Conservation (phyloP, 2,329 filamentous ascomycete genomes). For the Tolypocladium ovalisporum region DNA sequence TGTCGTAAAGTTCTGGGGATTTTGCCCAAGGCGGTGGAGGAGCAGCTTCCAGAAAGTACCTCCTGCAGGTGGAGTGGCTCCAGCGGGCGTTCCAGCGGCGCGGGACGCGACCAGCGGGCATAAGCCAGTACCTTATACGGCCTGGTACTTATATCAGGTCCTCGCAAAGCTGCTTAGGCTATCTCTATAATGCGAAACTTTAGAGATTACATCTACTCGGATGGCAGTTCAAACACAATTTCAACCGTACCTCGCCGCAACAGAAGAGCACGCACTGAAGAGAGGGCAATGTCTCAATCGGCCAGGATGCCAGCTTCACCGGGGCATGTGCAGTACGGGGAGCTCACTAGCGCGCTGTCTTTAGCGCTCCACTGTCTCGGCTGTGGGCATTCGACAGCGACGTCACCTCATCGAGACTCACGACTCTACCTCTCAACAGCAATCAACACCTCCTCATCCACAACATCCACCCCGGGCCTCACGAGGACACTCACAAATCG, state of each 20-base stretch:
- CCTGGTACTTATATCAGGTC: too few species aligned
- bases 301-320: too few species aligned
- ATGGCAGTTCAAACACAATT: too few species aligned
- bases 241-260: too few species aligned
- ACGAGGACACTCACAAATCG: too few species aligned
- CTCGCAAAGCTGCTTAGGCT: too few species aligned
- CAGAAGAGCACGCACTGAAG: neutral
- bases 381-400: neutral
- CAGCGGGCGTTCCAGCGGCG: neutral
- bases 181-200: too few species aligned
- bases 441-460: neutral
- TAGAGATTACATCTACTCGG: too few species aligned
- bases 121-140: too few species aligned
- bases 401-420: neutral
- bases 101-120: neutral
- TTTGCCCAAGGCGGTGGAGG: slow-evolving; percentile 7
- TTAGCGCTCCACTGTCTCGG: neutral
- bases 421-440: neutral
- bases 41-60: too few species aligned
- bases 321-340: neutral
- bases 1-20: neutral
- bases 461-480: neutral
- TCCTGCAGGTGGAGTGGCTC: neutral
- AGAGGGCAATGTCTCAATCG: neutral
- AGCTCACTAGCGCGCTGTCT: neutral